Conservation (phyloP, 2,329 filamentous ascomycete species). For the Xylaria sp. region DNA sequence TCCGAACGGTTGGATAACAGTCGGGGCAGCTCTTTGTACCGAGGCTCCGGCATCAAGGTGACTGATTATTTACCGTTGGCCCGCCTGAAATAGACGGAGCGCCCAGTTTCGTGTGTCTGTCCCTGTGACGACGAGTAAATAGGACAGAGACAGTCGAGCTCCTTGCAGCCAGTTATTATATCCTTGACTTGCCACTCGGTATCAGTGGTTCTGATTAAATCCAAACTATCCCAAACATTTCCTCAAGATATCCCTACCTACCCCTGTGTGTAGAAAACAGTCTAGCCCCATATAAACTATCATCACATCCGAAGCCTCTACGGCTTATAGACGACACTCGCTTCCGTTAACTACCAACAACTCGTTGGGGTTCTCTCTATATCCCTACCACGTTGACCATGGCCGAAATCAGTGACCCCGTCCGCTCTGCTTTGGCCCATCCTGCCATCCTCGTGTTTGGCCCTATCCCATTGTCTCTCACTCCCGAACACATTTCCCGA, state of each 20-base stretch:
- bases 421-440: conserved; percentile 11
- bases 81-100: background rate
- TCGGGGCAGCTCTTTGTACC: background rate
- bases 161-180: conserved; percentile 9
- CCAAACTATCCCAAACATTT: background rate
- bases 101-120: background rate
- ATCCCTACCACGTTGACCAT: conserved; percentile 2
- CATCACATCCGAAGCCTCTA: background rate
- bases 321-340: background rate
- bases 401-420: conserved; percentile 9
- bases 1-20: conserved; percentile 9
- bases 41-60: background rate
- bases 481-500: conserved; percentile 13
- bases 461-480: conserved; percentile 17
- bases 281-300: background rate
- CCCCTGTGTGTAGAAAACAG: background rate
- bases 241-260: background rate
- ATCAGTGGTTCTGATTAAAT: background rate
- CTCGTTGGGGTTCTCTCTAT: background rate
- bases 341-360: background rate
- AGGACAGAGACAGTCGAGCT: background rate
- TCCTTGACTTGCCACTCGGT: background rate
- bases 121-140: background rate
- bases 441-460: conserved; percentile 14
- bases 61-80: background rate